Percentiles rank a stretch among this genome's conserved stretches.
phyloP scores from a whole-genome alignment of 1,284 basidiomycete genomes.

The Rhodotorula mucilaginosa region DNA sequence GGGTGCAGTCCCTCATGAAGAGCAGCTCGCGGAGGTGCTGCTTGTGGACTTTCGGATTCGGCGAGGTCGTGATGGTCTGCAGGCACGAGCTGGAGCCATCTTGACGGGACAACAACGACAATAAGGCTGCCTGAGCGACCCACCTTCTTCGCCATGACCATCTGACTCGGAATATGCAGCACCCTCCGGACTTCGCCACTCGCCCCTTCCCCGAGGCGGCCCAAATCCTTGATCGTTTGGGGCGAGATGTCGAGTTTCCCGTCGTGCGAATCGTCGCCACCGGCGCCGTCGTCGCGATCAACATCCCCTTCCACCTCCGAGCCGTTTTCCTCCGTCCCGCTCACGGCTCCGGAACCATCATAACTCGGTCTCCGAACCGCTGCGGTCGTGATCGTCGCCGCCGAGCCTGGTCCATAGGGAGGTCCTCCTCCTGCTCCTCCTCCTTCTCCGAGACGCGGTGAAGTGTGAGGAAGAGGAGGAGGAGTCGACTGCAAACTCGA shows the following conservation, averaged over 20 bases:
- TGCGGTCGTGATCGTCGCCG: not conserved
- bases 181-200: conserved; percentile 95
- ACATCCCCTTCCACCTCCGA: conserved; percentile 14
- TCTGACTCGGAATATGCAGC: conserved; percentile 67
- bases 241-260: conserved; percentile 34
- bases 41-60: conserved; percentile 77
- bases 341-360: not conserved
- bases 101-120: too few species aligned
- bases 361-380: not conserved
- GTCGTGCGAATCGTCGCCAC: not conserved
- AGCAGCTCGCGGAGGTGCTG: conserved; percentile 90
- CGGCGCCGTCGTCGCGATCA: not conserved
- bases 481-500: not conserved
- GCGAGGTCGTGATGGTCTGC: conserved; percentile 84
- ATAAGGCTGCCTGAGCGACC: conserved; percentile 26
- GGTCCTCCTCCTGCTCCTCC: not conserved
- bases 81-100: not conserved
- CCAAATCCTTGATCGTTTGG: conserved; percentile 40
- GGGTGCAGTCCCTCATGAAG: conserved; percentile 79
- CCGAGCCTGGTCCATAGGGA: not conserved
- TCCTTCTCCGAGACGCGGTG: not conserved
- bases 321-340: conserved; percentile 3
- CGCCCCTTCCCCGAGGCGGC: conserved; percentile 85
- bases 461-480: not conserved
- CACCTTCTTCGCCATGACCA: conserved; percentile 85